Conservation (phyloP, 352 stramenopile species). For the Peronosclerospora sorghi region DNA sequence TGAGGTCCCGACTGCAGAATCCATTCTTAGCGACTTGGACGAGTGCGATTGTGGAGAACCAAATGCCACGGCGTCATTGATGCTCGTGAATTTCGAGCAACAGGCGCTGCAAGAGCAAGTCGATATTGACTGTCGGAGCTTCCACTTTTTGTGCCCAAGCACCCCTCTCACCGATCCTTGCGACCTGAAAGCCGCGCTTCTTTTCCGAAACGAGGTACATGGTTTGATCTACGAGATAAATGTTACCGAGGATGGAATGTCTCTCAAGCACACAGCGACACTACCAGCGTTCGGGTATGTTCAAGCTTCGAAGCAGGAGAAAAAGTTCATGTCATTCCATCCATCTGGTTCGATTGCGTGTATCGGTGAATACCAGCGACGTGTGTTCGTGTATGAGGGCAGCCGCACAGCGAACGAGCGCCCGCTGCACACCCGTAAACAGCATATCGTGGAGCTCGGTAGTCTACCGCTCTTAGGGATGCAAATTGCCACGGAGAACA, state of each 20-base stretch:
- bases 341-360: constrained; percentile 38
- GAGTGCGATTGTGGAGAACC: constrained; percentile 72
- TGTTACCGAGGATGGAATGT: constrained; percentile 11
- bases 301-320: constrained; percentile 80
- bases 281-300: constrained; percentile 77
- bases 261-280: constrained; percentile 36
- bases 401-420: constrained; percentile 16
- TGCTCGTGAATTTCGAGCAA: constrained; percentile 33
- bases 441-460: constrained; percentile 62
- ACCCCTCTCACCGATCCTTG: constrained; percentile 8
- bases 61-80: constrained; percentile 47
- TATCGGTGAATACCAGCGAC: constrained; percentile 71
- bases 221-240: constrained; percentile 50
- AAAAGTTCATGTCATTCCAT: constrained; percentile 72
- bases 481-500: constrained; percentile 28
- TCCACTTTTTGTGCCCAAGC: constrained; percentile 45
- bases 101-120: constrained; percentile 32
- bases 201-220: constrained; percentile 81
- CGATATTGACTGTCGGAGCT: constrained; percentile 57
- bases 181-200: constrained; percentile 24
- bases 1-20: constrained; percentile 62
- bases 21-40: constrained; percentile 67
- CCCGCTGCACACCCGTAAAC: constrained; percentile 37
- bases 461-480: constrained; percentile 54
- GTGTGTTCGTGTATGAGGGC: constrained; percentile 63